Evolutionary conservation across 2,329 filamentous ascomycete species (phyloP), one percentile per base, ranked within the genome.

Genomic region (Apiospora arundinis): DNA sequence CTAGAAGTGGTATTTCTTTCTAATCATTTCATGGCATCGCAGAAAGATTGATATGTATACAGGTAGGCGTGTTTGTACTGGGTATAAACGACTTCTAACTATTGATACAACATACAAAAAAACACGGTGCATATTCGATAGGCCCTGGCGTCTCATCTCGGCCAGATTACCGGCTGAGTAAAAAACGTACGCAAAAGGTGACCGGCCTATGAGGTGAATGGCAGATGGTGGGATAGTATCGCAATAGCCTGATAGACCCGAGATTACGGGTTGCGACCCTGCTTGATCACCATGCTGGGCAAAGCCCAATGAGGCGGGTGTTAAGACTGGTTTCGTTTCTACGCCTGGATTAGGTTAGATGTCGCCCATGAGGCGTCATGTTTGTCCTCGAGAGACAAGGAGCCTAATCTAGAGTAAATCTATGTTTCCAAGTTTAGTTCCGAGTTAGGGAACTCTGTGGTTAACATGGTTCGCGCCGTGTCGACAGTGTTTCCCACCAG

Each of bases 101-200:
- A 60, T 60, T n/a, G 25, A 18, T 32, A 23, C n/a, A 49, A 5
- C n/a, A 49, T 49, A 49, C 48, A 49, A 49, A 49, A 49, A 28
- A 11, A 25, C 16, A 60, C 16, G 52, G 25, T 60, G 28, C 25
- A 11, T 60, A 32, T 4, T 40, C 56, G 32, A 40, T n/a, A 45
- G 9, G 12, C 23, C 65, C 65, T 44, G 65, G 40, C 40, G 14
- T 67, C 23, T 67, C 40, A 67, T 67, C 65, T 67, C 65, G 65
- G 65, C 65, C 45, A 44, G 65, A 67, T 67, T 45, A 21, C n/a
- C 65, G 65, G 28, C 40, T 45, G 37, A 18, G 63, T n/a, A 63
- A 40, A n/a, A 63, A 37, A 9, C 16, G 56, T 40, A 18, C 14
- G 0, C 8, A 40, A 63, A 28, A 40, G 32, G 32, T n/a, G n/a